phyloP scores from a whole-genome alignment of 2,329 filamentous ascomycete genomes.

The Ciborinia camelliae region DNA sequence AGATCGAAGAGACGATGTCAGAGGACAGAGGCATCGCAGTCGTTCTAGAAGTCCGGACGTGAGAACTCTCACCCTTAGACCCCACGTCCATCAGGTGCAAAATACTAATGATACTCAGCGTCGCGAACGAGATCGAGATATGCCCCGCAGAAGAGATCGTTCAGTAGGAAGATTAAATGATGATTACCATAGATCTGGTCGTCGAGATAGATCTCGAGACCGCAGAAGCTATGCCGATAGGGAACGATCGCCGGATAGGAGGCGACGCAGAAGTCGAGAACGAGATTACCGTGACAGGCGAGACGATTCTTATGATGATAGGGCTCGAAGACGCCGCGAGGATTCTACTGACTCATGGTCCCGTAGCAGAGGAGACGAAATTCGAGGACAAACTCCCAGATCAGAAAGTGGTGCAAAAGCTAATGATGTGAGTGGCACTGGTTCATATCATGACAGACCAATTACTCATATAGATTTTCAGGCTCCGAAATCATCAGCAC shows the following conservation, averaged over 20 bases:
- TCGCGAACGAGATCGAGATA: slow-evolving; percentile 57
- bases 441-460: background rate
- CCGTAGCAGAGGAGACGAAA: slow-evolving; percentile 64
- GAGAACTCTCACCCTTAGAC: slow-evolving; percentile 39
- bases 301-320: slow-evolving; percentile 67
- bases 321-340: slow-evolving; percentile 60
- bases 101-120: slow-evolving; percentile 45
- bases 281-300: slow-evolving; percentile 65
- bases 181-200: slow-evolving; percentile 57
- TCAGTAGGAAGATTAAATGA: slow-evolving; percentile 67
- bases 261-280: slow-evolving; percentile 62
- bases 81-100: slow-evolving; percentile 20
- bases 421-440: slow-evolving; percentile 52
- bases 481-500: slow-evolving; percentile 51
- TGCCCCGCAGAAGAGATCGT: slow-evolving; percentile 65
- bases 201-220: slow-evolving; percentile 62
- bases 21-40: slow-evolving; percentile 51
- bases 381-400: slow-evolving; percentile 53
- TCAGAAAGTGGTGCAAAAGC: slow-evolving; percentile 46
- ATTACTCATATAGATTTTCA: slow-evolving; percentile 38
- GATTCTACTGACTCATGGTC: slow-evolving; percentile 67
- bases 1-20: slow-evolving; percentile 49
- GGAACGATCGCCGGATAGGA: slow-evolving; percentile 55
- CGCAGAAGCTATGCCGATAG: slow-evolving; percentile 56
- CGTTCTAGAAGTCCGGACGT: slow-evolving; percentile 62